Evolutionary conservation across 495 filamentous ascomycete species (phyloP).

Genomic region (Aspergillus sclerotiicarbonarius): DNA sequence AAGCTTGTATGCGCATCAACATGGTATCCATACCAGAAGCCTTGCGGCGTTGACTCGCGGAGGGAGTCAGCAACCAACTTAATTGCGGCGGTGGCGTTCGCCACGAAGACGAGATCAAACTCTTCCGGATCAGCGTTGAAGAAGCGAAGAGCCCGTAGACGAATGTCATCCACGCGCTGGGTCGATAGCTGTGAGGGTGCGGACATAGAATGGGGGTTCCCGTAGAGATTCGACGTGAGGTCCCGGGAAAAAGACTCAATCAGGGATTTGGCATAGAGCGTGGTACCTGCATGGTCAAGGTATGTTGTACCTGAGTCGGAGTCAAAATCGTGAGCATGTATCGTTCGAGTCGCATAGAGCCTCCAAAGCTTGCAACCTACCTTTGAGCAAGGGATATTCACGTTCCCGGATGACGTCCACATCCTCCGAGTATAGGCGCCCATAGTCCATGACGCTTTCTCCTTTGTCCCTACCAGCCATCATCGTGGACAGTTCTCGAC

Average conservation of each 20-base stretch:
- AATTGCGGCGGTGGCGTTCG: conserved; percentile 88
- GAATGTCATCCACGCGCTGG: conserved; percentile 69
- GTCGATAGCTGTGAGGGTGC: conserved; percentile 75
- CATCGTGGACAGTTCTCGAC: neutral
- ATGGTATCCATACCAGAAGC: conserved; percentile 84
- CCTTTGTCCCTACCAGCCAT: conserved; percentile 15
- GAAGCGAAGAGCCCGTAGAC: conserved; percentile 69
- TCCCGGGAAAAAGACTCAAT: conserved; percentile 74
- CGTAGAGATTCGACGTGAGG: conserved; percentile 76
- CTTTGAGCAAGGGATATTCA: conserved; percentile 84
- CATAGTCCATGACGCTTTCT: conserved; percentile 16
- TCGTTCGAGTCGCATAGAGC: neutral
- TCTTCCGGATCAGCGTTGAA: conserved; percentile 81
- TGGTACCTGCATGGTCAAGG: conserved; percentile 91
- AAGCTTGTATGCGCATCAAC: conserved; percentile 84
- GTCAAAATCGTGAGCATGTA: neutral
- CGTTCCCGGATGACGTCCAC: conserved; percentile 65
- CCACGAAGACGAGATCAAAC: conserved; percentile 88
- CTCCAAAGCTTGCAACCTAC: conserved; percentile 39
- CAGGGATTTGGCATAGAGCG: conserved; percentile 74
- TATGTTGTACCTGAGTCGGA: conserved; percentile 63
- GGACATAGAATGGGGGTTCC: conserved; percentile 90
- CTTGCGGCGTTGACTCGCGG: conserved; percentile 52
- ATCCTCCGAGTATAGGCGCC: conserved; percentile 56
- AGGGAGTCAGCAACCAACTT: conserved; percentile 81